Conservation (phyloP, 441 rosid genomes). For the Lepidium campestre region DNA sequence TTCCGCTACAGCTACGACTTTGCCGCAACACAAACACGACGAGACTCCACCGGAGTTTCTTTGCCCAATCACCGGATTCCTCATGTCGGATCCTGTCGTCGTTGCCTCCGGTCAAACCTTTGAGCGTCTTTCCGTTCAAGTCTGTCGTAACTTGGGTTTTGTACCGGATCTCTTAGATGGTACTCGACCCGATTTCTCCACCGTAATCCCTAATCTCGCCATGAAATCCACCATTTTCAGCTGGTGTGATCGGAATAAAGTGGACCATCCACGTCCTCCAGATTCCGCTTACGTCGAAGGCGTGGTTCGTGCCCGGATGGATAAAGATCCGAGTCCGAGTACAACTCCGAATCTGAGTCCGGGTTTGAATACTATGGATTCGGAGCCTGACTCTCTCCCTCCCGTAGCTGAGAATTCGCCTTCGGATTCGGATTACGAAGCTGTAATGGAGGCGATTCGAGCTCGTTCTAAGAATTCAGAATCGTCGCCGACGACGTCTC, state of each 20-base stretch:
- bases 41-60: slow-evolving; percentile 50
- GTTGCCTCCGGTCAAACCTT: slow-evolving; percentile 61
- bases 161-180: slow-evolving; percentile 44
- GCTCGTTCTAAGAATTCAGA: slow-evolving; percentile 41
- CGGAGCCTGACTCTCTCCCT: slow-evolving; percentile 55
- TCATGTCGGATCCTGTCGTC: slow-evolving; percentile 63
- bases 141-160: slow-evolving; percentile 41
- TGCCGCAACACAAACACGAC: slow-evolving; percentile 27
- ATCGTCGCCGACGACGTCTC: slow-evolving; percentile 58
- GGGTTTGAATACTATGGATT: slow-evolving; percentile 30
- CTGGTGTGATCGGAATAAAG: slow-evolving; percentile 42
- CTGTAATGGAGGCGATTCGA: slow-evolving; percentile 50
- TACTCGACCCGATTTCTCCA: slow-evolving; percentile 42
- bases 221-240: slow-evolving; percentile 43
- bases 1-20: slow-evolving; percentile 24
- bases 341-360: background rate
- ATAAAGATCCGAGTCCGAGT: slow-evolving; percentile 4
- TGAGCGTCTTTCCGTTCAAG: slow-evolving; percentile 55
- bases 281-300: slow-evolving; percentile 34
- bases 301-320: slow-evolving; percentile 32
- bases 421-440: slow-evolving; percentile 35
- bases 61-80: slow-evolving; percentile 48
- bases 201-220: slow-evolving; percentile 47
- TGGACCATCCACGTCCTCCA: slow-evolving; percentile 32
- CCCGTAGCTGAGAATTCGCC: slow-evolving; percentile 65